Percentiles rank a stretch among this genome's conserved stretches.
Evolutionary conservation across 164 flowering plant genomes (phyloP).

Genomic region (Platanus orientalis): DNA sequence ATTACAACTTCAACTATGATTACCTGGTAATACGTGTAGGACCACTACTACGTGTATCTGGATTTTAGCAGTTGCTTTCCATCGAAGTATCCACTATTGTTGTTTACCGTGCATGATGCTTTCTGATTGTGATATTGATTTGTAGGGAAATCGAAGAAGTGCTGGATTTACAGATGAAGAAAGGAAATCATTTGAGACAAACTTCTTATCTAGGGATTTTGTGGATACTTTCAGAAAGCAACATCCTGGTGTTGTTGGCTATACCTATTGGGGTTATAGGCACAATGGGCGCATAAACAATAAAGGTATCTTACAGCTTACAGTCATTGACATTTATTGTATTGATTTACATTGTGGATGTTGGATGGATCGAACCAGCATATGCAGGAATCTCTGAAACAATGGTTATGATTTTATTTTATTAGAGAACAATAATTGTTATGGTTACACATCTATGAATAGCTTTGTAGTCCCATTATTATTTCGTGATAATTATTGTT

Average conservation of each 20-base stretch:
- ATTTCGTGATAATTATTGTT: too few species aligned
- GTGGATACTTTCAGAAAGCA: conserved; percentile 90
- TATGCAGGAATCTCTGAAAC: not conserved
- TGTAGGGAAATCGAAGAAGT: conserved; percentile 85
- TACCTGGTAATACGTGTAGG: too few species aligned
- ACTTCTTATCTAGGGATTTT: conserved; percentile 69
- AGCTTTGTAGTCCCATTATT: too few species aligned
- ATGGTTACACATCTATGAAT: too few species aligned
- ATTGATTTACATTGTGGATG: not conserved
- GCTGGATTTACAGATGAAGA: conserved; percentile 97
- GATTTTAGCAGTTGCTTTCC: too few species aligned
- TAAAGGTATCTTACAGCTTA: conserved; percentile 46
- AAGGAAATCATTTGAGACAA: conserved; percentile 70
- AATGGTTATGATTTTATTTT: too few species aligned
- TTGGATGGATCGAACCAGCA: not conserved
- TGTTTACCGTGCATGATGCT: not conserved
- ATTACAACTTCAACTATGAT: too few species aligned
- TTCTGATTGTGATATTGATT: conserved; percentile 1
- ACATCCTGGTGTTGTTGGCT: conserved; percentile 89
- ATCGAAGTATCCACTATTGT: too few species aligned
- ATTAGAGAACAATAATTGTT: too few species aligned
- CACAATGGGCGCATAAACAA: conserved; percentile 72
- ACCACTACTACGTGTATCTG: too few species aligned
- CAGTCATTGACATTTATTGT: not conserved
- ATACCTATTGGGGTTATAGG: conserved; percentile 96